Percentiles rank a stretch among this genome's conserved stretches.
These are phyloP conservation scores for Middelhovenomyces tepae DNA, from an alignment of 805 yeast species.

Conservation along the genomic window DNA sequence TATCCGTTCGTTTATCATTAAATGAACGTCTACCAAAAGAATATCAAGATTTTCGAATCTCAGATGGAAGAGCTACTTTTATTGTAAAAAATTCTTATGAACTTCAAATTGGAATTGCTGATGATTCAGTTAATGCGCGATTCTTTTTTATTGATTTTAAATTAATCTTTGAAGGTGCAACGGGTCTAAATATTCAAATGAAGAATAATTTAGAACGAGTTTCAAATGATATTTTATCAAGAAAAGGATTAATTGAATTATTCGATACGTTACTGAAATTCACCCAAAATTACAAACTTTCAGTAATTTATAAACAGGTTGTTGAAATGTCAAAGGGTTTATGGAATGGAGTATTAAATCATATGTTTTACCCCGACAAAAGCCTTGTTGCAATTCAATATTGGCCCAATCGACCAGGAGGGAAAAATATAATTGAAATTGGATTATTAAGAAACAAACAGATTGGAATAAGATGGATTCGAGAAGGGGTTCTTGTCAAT, in stretches of 20 bases:
- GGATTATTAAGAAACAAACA: conserved; percentile 41
- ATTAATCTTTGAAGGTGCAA: conserved; percentile 39
- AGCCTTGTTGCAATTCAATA: conserved; percentile 50
- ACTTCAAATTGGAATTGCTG: conserved; percentile 69
- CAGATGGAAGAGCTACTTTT: conserved; percentile 69
- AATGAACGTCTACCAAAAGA: conserved; percentile 49
- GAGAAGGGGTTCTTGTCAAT: conserved; percentile 41
- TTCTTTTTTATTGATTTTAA: conserved; percentile 72
- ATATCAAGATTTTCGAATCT: conserved; percentile 54
- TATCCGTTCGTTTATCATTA: conserved; percentile 68
- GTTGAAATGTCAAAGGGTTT: conserved; percentile 39
- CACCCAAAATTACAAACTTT: conserved; percentile 55
- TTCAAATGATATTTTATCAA: conserved; percentile 44
- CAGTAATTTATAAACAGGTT: conserved; percentile 50
- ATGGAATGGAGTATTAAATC: conserved; percentile 56
- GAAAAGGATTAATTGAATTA: conserved; percentile 41
- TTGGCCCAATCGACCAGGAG: conserved; percentile 49
- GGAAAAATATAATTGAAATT: conserved; percentile 50
- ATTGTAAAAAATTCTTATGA: conserved; percentile 57
- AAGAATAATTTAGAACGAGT: conserved; percentile 42
- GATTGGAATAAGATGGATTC: conserved; percentile 53
- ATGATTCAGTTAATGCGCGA: conserved; percentile 51
- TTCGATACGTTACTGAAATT: conserved; percentile 51
- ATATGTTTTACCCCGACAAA: conserved; percentile 45
- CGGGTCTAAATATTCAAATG: conserved; percentile 27